Evolutionary conservation across 306 rosid genomes (phyloP), one percentile per base, ranked within the genome.

Genomic region (Prunus padus): DNA sequence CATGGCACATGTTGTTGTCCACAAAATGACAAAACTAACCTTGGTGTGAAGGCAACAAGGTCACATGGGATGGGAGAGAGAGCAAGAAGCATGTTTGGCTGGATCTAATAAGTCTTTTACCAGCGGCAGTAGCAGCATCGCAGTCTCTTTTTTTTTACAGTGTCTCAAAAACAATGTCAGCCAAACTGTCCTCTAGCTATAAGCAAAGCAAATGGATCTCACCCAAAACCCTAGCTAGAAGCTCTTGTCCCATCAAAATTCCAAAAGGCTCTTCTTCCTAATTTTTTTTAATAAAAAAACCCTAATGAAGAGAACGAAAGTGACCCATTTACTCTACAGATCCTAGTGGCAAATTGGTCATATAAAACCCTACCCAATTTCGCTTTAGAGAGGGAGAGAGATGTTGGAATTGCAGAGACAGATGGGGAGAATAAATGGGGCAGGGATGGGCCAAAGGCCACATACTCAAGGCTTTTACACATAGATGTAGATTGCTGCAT

Each of bases 371-470:
- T 5, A 23, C 3, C 13, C 16, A 11, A 22, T n/a, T 66, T 11
- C 23, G 14, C 31, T 33, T 19, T 76, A 77, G 76, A 67, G 56
- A 77, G 55, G 51, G 23, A 54, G 63, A 76, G 50, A 74, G 9
- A 77, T 84, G 92, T 82, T 82, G 95, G 89, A 86, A 84, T 87
- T 80, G 82, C 73, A 73, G 89, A 84, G 91, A 91, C 94, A 84
- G 15, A 72, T 71, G 49, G 46, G 76, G 57, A 71, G 79, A 67
- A 75, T 74, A 75, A 82, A 76, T 62, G 81, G 67, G 28, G 42
- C 4, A 5, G 74, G 81, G 62, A 81, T 71, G 84, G 82, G 81
- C 79, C 52, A 72, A 77, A 76, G 57, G 70, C 37, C 80, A 82
- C 15, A 37, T 13, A 10, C 11, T 26, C 26, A n/a, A 22, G 18